phyloP scores from a whole-genome alignment of 2,329 filamentous ascomycete species.

The Aspergillus ochraceus region DNA sequence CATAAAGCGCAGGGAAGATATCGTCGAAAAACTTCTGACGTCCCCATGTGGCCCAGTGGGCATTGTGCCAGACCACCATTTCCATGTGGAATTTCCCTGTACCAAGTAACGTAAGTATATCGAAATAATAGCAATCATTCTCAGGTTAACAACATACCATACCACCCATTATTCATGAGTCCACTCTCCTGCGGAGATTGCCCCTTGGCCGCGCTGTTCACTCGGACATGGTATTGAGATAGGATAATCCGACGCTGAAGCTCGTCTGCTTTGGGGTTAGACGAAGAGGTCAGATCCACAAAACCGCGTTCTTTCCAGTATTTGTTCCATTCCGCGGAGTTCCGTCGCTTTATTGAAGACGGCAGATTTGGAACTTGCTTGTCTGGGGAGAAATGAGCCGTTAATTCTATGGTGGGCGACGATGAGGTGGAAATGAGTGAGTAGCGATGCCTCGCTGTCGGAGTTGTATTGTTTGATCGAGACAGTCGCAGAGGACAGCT shows the following conservation, averaged over 20 bases:
- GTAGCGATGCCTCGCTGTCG: conserved; percentile 7
- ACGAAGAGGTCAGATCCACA: conserved; percentile 11
- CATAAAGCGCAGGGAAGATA: conserved; percentile 13
- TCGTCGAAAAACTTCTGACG: conserved; percentile 12
- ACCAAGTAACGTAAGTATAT: neutral
- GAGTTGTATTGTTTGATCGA: neutral
- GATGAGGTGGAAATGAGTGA: neutral
- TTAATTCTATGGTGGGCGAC: conserved; percentile 3
- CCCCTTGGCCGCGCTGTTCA: conserved; percentile 14
- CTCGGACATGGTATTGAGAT: conserved; percentile 16
- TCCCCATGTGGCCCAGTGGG: conserved; percentile 19
- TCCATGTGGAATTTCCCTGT: conserved; percentile 20
- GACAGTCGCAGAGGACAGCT: neutral
- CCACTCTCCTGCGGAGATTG: conserved; percentile 18
- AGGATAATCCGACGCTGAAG: conserved; percentile 17
- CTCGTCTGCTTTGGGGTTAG: conserved; percentile 13
- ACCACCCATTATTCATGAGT: conserved; percentile 20
- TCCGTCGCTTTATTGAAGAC: neutral
- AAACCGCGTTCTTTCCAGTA: conserved; percentile 16
- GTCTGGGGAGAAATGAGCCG: conserved; percentile 8
- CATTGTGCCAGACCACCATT: conserved; percentile 19
- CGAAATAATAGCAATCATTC: neutral
- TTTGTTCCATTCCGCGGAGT: conserved; percentile 6
- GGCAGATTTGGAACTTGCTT: neutral
- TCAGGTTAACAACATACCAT: conserved; percentile 5